Percentiles rank a stretch among this genome's conserved stretches.
phyloP scores from a whole-genome alignment of 306 rosid genomes.

The Lablab purpureus region DNA sequence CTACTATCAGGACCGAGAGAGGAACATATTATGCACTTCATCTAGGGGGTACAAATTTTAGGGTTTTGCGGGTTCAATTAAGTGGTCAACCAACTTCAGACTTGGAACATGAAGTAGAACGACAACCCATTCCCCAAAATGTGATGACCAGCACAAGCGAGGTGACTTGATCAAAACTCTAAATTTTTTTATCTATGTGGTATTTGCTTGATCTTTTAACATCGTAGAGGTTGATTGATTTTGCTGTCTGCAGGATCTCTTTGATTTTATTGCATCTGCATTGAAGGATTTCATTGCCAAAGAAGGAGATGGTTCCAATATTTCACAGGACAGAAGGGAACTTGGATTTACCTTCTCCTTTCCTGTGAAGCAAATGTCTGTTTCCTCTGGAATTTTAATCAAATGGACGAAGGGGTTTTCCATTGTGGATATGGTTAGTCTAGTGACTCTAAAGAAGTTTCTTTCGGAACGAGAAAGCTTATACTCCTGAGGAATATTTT shows the following conservation, averaged over 20 bases:
- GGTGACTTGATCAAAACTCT: slow-evolving; percentile 55
- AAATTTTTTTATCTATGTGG: slow-evolving; percentile 13
- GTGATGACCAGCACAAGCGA: slow-evolving; percentile 78
- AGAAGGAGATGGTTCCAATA: slow-evolving; percentile 64
- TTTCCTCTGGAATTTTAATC: slow-evolving; percentile 80
- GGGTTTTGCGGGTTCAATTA: slow-evolving; percentile 82
- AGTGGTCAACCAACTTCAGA: slow-evolving; percentile 66
- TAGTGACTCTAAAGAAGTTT: slow-evolving; percentile 41
- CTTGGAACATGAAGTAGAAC: slow-evolving; percentile 68
- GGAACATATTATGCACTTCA: slow-evolving; percentile 90
- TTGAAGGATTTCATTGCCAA: slow-evolving; percentile 70
- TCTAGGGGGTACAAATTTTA: slow-evolving; percentile 91
- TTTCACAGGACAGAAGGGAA: slow-evolving; percentile 61
- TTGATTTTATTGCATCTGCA: slow-evolving; percentile 82
- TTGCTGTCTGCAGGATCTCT: slow-evolving; percentile 72
- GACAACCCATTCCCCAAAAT: slow-evolving; percentile 71
- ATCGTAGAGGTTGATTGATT: slow-evolving; percentile 20
- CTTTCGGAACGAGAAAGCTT: slow-evolving; percentile 33
- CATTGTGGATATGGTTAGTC: slow-evolving; percentile 80
- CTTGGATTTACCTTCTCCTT: slow-evolving; percentile 96
- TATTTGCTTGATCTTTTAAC: slow-evolving; percentile 11
- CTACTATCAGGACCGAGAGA: slow-evolving; percentile 68
- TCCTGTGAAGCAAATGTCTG: slow-evolving; percentile 83
- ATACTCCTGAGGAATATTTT: slow-evolving; percentile 23
- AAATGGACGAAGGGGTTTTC: slow-evolving; percentile 93